phyloP scores from a whole-genome alignment of 192 early-diverging fungal genomes.

The Mortierella claussenii region DNA sequence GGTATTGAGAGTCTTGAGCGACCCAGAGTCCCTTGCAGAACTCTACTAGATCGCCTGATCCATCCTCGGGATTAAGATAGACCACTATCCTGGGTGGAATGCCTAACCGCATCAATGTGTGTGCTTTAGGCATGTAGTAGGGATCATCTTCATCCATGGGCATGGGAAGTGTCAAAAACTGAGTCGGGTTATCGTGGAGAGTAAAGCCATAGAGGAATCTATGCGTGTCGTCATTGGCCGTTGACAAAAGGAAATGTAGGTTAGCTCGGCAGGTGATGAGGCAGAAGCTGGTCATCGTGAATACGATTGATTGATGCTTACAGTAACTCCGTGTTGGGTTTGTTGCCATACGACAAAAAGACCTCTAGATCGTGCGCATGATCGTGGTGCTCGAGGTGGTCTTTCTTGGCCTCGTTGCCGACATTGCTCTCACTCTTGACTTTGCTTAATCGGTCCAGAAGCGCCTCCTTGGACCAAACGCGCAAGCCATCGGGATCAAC shows the following conservation, averaged over 20 bases:
- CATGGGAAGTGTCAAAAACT: constrained; percentile 20
- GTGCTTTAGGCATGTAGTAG: constrained; percentile 45
- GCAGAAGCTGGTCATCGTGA: too few relatives aligned
- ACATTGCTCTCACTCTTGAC: constrained; percentile 19
- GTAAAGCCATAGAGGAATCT: constrained; percentile 78
- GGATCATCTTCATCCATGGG: constrained; percentile 44
- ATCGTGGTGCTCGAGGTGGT: not conserved
- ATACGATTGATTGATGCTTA: not conserved
- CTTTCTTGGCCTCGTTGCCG: constrained; percentile 5
- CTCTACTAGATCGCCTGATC: constrained; percentile 18
- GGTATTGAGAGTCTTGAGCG: constrained; percentile 15
- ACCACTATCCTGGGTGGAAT: constrained; percentile 24
- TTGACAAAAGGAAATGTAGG: too few relatives aligned
- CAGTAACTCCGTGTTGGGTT: constrained; percentile 75
- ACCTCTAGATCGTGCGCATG: constrained; percentile 56
- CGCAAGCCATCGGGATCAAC: constrained; percentile 49
- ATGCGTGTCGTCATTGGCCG: too few relatives aligned
- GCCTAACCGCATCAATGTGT: constrained; percentile 28
- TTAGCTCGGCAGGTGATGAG: too few relatives aligned
- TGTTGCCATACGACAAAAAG: constrained; percentile 74
- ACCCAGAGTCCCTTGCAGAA: constrained; percentile 30
- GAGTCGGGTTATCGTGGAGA: constrained; percentile 60
- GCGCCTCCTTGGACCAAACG: constrained; percentile 20
- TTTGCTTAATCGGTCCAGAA: not conserved
- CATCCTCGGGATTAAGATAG: constrained; percentile 6